Conservation (phyloP, 805 yeast genomes). For the Wickerhamomyces canadensis region DNA sequence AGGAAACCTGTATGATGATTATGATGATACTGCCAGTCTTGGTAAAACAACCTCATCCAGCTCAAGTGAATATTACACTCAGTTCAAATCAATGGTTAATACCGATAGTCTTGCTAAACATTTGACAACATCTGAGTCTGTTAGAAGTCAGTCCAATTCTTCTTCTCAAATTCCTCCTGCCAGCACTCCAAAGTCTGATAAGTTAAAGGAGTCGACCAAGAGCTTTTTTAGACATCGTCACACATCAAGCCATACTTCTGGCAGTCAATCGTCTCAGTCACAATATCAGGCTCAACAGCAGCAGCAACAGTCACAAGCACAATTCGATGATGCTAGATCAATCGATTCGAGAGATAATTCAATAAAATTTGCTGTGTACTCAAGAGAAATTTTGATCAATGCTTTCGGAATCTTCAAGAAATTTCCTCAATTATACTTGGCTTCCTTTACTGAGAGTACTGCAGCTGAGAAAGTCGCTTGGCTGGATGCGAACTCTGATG, state of each 20-base stretch:
- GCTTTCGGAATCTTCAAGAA: constrained; percentile 27
- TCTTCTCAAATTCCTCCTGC: constrained; percentile 16
- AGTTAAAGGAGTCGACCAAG: constrained; percentile 21
- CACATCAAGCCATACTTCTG: constrained; percentile 10
- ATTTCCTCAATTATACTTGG: constrained; percentile 29
- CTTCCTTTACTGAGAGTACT: constrained; percentile 2
- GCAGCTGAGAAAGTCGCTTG: constrained; percentile 5
- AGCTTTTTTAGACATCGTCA: constrained; percentile 20
- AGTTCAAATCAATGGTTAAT: constrained; percentile 6
- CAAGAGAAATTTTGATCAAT: constrained; percentile 25
- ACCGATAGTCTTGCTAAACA: background rate
- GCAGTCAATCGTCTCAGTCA: background rate
- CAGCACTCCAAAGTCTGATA: constrained; percentile 20
- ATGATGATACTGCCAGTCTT: constrained; percentile 12
- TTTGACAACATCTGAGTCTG: constrained; percentile 5
- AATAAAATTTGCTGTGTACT: constrained; percentile 8
- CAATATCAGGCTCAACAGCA: background rate
- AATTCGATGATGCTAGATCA: constrained; percentile 15
- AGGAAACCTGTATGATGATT: constrained; percentile 14
- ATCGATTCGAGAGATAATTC: constrained; percentile 12
- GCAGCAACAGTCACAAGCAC: too few species aligned
- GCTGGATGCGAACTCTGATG: constrained; percentile 1
- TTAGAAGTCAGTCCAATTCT: constrained; percentile 13
- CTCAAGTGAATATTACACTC: constrained; percentile 12
- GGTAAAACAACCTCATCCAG: constrained; percentile 14